Conservation (phyloP, 2,329 filamentous ascomycete species). For the Alternaria hordeiaustralica region DNA sequence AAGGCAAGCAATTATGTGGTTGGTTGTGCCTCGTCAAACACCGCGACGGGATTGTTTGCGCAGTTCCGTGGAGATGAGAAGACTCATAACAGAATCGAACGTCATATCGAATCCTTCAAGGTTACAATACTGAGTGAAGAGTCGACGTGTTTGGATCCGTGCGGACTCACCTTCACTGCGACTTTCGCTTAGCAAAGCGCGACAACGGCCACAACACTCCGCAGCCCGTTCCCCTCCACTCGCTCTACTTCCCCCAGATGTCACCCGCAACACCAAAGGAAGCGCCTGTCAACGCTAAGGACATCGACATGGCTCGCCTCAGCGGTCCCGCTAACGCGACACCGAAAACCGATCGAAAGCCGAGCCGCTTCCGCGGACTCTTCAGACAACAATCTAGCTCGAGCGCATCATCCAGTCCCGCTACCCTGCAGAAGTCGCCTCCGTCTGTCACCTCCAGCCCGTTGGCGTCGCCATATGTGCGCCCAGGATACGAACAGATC, state of each 20-base stretch:
- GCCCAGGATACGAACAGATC: constrained; percentile 12
- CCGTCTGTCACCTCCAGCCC: not conserved
- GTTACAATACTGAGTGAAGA: fast-evolving
- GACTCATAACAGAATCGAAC: not conserved
- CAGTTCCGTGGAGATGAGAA: fast-evolving
- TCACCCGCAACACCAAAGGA: not conserved
- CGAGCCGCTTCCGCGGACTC: constrained; percentile 13
- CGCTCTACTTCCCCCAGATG: not conserved
- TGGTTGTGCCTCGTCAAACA: not conserved
- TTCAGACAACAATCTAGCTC: constrained; percentile 11
- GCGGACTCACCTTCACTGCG: not conserved
- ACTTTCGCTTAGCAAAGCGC: constrained; percentile 1
- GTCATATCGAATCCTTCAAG: not conserved
- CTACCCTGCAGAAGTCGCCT: not conserved
- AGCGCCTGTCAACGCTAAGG: not conserved
- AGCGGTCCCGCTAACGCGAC: constrained; percentile 9
- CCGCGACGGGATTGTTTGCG: not conserved
- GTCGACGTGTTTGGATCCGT: not conserved
- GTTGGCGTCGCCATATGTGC: constrained; percentile 2
- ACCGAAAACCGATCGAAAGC: constrained; percentile 9
- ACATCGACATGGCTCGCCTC: constrained; percentile 14
- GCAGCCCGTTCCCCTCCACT: not conserved
- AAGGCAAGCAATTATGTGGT: not conserved
- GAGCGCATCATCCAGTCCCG: not conserved
- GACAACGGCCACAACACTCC: not conserved